These are phyloP conservation scores for Nothophaeocryptopus gaeumannii DNA, from an alignment of 2,329 filamentous ascomycete genomes.

Conservation along the genomic window DNA sequence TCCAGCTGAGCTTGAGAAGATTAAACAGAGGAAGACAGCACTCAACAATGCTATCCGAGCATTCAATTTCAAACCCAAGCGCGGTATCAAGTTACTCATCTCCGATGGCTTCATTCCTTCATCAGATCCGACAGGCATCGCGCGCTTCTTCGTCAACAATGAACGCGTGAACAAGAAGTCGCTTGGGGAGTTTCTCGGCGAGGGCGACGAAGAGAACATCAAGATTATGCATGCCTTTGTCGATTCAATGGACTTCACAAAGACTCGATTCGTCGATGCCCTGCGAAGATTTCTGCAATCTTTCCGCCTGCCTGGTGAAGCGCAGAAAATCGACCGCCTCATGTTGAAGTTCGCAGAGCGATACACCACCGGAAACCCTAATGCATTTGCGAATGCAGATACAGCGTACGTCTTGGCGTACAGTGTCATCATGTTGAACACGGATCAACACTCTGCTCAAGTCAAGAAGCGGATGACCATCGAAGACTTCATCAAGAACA, in stretches of 20 bases:
- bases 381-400: constrained; percentile 96
- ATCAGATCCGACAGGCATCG: constrained; percentile 76
- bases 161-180: constrained; percentile 86
- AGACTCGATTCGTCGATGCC: constrained; percentile 88
- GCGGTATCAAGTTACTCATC: constrained; percentile 79
- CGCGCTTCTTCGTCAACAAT: constrained; percentile 74
- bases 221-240: constrained; percentile 99
- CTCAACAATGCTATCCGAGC: constrained; percentile 81
- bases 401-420: constrained; percentile 95
- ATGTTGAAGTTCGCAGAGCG: constrained; percentile 99
- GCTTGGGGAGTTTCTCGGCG: constrained; percentile 90
- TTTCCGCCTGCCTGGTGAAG: constrained; percentile 91
- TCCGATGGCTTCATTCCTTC: constrained; percentile 84
- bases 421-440: constrained; percentile 95
- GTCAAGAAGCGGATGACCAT: constrained; percentile 87
- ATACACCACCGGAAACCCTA: constrained; percentile 91
- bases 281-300: constrained; percentile 88
- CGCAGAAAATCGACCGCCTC: constrained; percentile 98
- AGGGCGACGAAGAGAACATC: constrained; percentile 89
- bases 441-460: constrained; percentile 88
- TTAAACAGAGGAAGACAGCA: constrained; percentile 90
- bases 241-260: constrained; percentile 88
- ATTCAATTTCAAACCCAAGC: constrained; percentile 98
- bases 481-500: constrained; percentile 98
- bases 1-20: constrained; percentile 87